phyloP scores from a whole-genome alignment of 257 asterid species.

The Scutellaria galericulata region DNA sequence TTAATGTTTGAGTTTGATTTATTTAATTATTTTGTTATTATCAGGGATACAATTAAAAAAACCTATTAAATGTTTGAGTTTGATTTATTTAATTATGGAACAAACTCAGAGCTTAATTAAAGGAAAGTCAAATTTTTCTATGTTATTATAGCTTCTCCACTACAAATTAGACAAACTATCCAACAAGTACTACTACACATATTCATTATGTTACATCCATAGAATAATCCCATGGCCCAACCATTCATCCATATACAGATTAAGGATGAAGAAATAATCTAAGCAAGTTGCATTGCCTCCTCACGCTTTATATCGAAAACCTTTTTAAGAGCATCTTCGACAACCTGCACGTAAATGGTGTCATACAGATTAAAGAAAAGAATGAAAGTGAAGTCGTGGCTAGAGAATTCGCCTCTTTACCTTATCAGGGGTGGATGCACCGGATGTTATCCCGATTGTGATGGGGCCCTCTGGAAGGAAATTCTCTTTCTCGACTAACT shows the following conservation, averaged over 20 bases:
- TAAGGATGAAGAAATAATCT: conserved; percentile 26
- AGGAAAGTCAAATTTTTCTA: neutral
- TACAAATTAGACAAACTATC: neutral
- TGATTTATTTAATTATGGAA: too few relatives aligned
- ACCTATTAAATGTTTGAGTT: too few relatives aligned
- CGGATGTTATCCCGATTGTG: conserved; percentile 86
- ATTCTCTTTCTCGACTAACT: conserved; percentile 86
- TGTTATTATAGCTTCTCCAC: neutral
- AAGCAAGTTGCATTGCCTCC: conserved; percentile 62
- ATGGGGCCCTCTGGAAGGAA: conserved; percentile 85
- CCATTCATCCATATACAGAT: neutral
- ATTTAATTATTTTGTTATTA: too few relatives aligned
- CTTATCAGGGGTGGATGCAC: conserved; percentile 99
- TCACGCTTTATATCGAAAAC: conserved; percentile 76
- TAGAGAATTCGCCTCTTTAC: conserved; percentile 33
- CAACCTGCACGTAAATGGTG: conserved; percentile 52
- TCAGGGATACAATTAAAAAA: too few relatives aligned
- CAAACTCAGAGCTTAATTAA: too few relatives aligned
- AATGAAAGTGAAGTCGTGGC: too few relatives aligned
- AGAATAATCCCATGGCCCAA: neutral
- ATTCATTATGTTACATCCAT: conserved; percentile 27
- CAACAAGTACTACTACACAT: conserved; percentile 10
- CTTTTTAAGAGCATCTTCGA: conserved; percentile 73
- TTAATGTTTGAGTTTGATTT: too few relatives aligned
- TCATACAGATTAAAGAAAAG: neutral